phyloP scores from a whole-genome alignment of 2,329 filamentous ascomycete genomes.

The Plectosphaerella sp. region DNA sequence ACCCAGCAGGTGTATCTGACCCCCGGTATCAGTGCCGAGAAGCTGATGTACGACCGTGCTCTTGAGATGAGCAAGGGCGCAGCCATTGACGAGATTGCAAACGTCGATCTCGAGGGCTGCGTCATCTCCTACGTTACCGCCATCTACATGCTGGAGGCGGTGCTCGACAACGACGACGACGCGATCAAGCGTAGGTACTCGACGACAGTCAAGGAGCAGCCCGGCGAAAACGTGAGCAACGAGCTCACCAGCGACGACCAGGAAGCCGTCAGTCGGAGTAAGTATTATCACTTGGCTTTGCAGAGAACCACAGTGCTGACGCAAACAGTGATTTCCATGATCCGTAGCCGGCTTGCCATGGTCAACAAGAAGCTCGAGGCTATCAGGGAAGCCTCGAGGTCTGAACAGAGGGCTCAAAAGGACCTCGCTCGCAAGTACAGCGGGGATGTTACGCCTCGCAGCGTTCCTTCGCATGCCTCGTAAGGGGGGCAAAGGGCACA shows the following conservation, averaged over 20 bases:
- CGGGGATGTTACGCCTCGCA: constrained; percentile 51
- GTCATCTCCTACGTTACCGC: constrained; percentile 92
- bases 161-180: constrained; percentile 78
- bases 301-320: constrained; percentile 16
- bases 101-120: constrained; percentile 80
- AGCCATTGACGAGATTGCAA: constrained; percentile 92
- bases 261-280: constrained; percentile 69
- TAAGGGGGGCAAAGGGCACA: constrained; percentile 8
- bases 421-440: constrained; percentile 43
- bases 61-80: constrained; percentile 94
- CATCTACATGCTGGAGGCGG: constrained; percentile 90
- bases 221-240: constrained; percentile 35
- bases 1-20: constrained; percentile 79
- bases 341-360: constrained; percentile 47
- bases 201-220: constrained; percentile 34
- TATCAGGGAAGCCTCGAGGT: constrained; percentile 54
- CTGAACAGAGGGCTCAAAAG: constrained; percentile 35
- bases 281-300: constrained; percentile 20
- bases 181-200: constrained; percentile 30
- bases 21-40: constrained; percentile 88
- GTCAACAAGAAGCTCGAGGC: constrained; percentile 58
- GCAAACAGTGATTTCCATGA: constrained; percentile 56
- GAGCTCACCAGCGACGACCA: constrained; percentile 66
- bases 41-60: constrained; percentile 95
- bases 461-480: constrained; percentile 44